Base-by-base conservation (phyloP, 768 basidiomycete species). In the Agrocybe chaxingu region DNA sequence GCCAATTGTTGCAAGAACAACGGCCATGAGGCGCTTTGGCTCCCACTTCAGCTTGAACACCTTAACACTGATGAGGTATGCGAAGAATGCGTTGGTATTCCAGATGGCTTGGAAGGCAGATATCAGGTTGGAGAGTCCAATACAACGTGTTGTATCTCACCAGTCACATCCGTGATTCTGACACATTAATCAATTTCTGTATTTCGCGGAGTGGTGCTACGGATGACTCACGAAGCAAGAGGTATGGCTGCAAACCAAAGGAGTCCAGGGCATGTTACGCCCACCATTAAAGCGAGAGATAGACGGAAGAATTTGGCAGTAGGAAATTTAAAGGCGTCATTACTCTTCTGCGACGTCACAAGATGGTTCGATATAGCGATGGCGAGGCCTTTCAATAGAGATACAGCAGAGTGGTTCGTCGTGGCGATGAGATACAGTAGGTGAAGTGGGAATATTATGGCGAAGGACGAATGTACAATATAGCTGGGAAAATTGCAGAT, bases 31-130 rank as follows among this genome's bases (percentile, higher is more conserved):
- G 38, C 80, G 84, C 40, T 79, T 71, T 11, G 76, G 55, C 53
- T 88, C 79, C 87, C 86, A 85, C 56, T 74, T 71, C 19, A 81
- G 69, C 16, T 77, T 70, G 53, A 85, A 83, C 2, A 92, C 58
- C 57, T 80, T 80, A 53, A 94, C 82, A n/a, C 85, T 80, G 64
- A 98, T 80, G 24, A 92, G 64, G 63, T 98, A 98, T 4, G 90
- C 89, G 66, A 92, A 94, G 71, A 98, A 94, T 0, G 90, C 87
- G 59, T 89, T 90, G 7, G 88, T 85, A 62, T 96, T 95, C 84
- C 89, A 92, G 24, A 93, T 81, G 13, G 83, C 82, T 71, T 43
- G 32, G 44, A 43, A 8, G 33, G 43, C 31, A 24, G 30, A 32
- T 31, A 57, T 50, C 66, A 57, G 47, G n/a, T 38, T 40, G 35